Conservation (phyloP, 2,329 filamentous ascomycete species). For the Diaporthe caulivora region DNA sequence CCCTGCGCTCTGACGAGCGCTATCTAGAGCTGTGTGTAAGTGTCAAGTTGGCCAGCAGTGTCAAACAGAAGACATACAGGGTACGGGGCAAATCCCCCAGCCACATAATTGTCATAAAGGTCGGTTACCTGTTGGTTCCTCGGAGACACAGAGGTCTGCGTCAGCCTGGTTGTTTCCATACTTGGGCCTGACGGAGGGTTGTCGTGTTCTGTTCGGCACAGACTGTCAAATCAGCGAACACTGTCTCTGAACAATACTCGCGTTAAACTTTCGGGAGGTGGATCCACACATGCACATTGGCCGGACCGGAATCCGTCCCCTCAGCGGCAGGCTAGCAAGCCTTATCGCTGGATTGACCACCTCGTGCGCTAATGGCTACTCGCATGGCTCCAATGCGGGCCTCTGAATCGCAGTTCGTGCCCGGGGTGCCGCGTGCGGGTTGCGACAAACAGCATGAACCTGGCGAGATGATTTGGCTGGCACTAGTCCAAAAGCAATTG, state of each 20-base stretch:
- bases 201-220: background rate
- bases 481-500: background rate
- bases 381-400: background rate
- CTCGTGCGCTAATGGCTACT: slow-evolving; percentile 13
- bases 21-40: background rate
- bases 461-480: slow-evolving; percentile 6
- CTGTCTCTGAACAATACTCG: background rate
- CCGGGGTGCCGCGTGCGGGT: background rate
- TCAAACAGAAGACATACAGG: background rate
- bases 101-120: slow-evolving; percentile 14
- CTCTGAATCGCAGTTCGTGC: background rate
- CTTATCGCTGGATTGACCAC: slow-evolving; percentile 5
- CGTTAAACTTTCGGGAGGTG: background rate
- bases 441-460: background rate
- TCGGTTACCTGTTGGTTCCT: background rate
- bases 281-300: background rate
- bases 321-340: slow-evolving; percentile 11
- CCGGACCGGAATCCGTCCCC: background rate
- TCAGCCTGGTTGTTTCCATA: background rate
- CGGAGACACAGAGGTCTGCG: background rate
- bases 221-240: background rate
- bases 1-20: slow-evolving; percentile 33
- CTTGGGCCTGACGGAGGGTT: background rate
- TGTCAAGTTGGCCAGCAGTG: background rate
- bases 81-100: slow-evolving; percentile 5